These are phyloP conservation scores for Rheum nobile DNA, from an alignment of 148 eudicot species.

Conservation along the genomic window DNA sequence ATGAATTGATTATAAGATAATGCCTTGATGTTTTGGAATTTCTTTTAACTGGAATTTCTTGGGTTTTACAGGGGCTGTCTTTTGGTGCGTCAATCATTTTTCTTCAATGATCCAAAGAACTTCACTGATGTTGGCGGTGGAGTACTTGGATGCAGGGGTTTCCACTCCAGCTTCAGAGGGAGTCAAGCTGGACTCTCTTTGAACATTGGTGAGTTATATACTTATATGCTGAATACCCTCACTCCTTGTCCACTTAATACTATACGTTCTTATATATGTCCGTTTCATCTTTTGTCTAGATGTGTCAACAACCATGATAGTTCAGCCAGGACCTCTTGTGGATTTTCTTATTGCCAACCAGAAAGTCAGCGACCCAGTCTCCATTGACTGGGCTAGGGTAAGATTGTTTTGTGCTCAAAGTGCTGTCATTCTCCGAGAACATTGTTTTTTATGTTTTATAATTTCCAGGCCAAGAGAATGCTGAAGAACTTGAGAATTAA, in stretches of 20 bases:
- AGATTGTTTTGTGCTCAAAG: neutral
- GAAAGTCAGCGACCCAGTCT: slow-evolving; percentile 24
- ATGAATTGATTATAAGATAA: slow-evolving; percentile 60
- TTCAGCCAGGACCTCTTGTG: slow-evolving; percentile 30
- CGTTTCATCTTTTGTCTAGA: slow-evolving; percentile 29
- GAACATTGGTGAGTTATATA: slow-evolving; percentile 50
- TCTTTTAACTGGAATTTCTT: slow-evolving; percentile 9
- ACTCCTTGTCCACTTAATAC: slow-evolving; percentile 46
- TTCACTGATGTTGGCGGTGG: slow-evolving; percentile 87
- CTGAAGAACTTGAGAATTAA: slow-evolving; percentile 76
- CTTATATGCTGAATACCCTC: neutral
- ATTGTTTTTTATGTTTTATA: neutral
- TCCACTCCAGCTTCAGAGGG: slow-evolving; percentile 86
- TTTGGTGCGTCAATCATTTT: slow-evolving; percentile 83
- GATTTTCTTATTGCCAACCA: slow-evolving; percentile 34
- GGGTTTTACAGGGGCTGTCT: slow-evolving; percentile 64
- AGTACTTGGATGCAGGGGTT: slow-evolving; percentile 83
- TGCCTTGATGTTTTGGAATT: slow-evolving; percentile 71
- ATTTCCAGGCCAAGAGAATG: slow-evolving; percentile 18
- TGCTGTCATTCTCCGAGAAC: slow-evolving; percentile 42
- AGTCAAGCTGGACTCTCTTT: slow-evolving; percentile 82
- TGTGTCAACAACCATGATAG: slow-evolving; percentile 92
- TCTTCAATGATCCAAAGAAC: slow-evolving; percentile 70
- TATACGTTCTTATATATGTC: slow-evolving; percentile 3
- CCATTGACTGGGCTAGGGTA: slow-evolving; percentile 44